These are phyloP conservation scores for Yarrowia porcina DNA, from an alignment of 805 yeast genomes.

Conservation along the genomic window DNA sequence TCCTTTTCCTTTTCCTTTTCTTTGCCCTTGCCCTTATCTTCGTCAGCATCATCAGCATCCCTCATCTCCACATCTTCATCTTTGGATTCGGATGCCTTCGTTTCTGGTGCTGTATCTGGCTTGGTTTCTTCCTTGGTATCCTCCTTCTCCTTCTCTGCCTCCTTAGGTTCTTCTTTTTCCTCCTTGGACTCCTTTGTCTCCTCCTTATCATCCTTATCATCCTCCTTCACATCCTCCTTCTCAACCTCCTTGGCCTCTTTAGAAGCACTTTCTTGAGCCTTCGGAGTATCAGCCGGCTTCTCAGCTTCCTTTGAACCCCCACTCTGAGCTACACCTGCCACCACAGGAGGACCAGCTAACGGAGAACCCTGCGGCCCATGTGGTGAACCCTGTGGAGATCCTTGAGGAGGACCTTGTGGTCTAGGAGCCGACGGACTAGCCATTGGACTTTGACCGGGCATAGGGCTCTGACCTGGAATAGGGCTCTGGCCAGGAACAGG, in stretches of 20 bases:
- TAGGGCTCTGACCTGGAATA: neutral
- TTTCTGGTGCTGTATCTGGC: neutral
- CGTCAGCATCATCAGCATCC: neutral
- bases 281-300: neutral
- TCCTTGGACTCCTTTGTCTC: too few species aligned
- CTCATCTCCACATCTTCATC: neutral
- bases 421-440: too few species aligned
- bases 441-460: too few species aligned
- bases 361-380: neutral
- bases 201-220: too few species aligned
- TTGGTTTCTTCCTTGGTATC: neutral
- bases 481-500: neutral
- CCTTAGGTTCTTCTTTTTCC: too few species aligned
- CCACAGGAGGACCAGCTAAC: neutral
- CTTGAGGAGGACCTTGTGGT: neutral
- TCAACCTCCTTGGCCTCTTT: too few species aligned
- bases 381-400: neutral
- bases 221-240: too few species aligned
- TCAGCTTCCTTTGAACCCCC: neutral
- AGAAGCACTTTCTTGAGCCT: neutral
- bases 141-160: neutral
- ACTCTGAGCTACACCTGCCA: too few species aligned
- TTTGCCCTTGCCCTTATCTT: too few species aligned
- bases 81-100: neutral
- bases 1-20: slow-evolving; percentile 39